phyloP scores from a whole-genome alignment of 345 rosid species.

The Lumnitzera littorea region DNA sequence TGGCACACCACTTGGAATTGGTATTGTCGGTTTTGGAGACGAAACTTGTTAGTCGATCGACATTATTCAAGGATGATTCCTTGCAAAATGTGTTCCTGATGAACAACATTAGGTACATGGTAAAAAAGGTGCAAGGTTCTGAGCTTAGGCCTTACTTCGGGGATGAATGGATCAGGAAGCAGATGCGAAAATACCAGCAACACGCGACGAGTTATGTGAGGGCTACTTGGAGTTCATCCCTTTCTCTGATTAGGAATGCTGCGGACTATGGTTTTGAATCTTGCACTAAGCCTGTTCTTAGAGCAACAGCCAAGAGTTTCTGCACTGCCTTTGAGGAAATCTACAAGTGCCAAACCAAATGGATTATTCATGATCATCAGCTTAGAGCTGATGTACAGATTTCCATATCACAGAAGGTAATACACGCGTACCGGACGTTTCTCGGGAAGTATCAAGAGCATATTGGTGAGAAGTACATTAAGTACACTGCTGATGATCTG shows the following conservation, averaged over 20 bases:
- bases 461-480: conserved; percentile 47
- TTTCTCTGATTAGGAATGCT: conserved; percentile 38
- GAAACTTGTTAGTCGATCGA: conserved; percentile 45
- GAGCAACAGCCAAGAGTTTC: conserved; percentile 60
- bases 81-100: conserved; percentile 47
- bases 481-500: conserved; percentile 52
- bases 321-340: conserved; percentile 52
- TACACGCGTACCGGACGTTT: conserved; percentile 64
- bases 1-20: conserved; percentile 44
- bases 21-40: conserved; percentile 39
- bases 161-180: conserved; percentile 79
- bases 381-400: conserved; percentile 65
- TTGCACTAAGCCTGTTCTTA: conserved; percentile 13
- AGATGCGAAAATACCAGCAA: conserved; percentile 47
- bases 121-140: conserved; percentile 59
- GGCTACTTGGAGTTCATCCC: conserved; percentile 57
- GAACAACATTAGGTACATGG: conserved; percentile 73
- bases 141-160: conserved; percentile 61
- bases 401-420: conserved; percentile 55
- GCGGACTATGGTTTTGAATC: conserved; percentile 12
- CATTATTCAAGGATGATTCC: conserved; percentile 42
- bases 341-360: conserved; percentile 51
- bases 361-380: conserved; percentile 54
- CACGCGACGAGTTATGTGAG: conserved; percentile 54
- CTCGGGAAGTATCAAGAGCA: conserved; percentile 27